Conservation (phyloP, 2,329 filamentous ascomycete genomes). For the Chaetomium globosum region DNA sequence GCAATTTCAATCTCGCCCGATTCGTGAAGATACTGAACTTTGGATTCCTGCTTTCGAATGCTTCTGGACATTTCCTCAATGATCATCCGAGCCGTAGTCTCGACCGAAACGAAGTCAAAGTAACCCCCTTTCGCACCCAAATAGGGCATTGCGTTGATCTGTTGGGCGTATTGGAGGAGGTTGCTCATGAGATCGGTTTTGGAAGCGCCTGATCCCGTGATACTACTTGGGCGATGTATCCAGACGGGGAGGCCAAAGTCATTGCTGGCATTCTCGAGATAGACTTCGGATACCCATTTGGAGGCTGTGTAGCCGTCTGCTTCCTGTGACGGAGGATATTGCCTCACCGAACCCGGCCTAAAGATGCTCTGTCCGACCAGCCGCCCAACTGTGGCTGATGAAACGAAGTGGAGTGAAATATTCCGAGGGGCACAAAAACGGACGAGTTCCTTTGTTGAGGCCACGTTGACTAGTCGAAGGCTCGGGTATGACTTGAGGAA, state of each 20-base stretch:
- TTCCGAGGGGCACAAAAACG: slow-evolving; percentile 34
- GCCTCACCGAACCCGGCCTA: background rate
- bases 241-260: slow-evolving; percentile 32
- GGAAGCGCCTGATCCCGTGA: slow-evolving; percentile 25
- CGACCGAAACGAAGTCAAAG: slow-evolving; percentile 27
- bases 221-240: slow-evolving; percentile 39
- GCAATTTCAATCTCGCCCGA: background rate
- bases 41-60: background rate
- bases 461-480: slow-evolving; percentile 43
- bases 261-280: slow-evolving; percentile 36
- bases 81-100: background rate
- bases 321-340: background rate
- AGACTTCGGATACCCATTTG: slow-evolving; percentile 42
- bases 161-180: slow-evolving; percentile 13
- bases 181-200: slow-evolving; percentile 31
- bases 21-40: background rate
- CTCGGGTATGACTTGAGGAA: slow-evolving; percentile 44
- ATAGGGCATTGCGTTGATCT: slow-evolving; percentile 10
- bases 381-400: slow-evolving; percentile 32
- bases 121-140: slow-evolving; percentile 11
- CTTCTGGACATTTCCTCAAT: background rate
- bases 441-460: slow-evolving; percentile 42
- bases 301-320: slow-evolving; percentile 39
- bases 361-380: background rate
- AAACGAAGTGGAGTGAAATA: slow-evolving; percentile 40